Evolutionary conservation across 768 basidiomycete species (phyloP), one percentile per base, ranked within the genome.

Genomic region (Mycena alexandri): DNA sequence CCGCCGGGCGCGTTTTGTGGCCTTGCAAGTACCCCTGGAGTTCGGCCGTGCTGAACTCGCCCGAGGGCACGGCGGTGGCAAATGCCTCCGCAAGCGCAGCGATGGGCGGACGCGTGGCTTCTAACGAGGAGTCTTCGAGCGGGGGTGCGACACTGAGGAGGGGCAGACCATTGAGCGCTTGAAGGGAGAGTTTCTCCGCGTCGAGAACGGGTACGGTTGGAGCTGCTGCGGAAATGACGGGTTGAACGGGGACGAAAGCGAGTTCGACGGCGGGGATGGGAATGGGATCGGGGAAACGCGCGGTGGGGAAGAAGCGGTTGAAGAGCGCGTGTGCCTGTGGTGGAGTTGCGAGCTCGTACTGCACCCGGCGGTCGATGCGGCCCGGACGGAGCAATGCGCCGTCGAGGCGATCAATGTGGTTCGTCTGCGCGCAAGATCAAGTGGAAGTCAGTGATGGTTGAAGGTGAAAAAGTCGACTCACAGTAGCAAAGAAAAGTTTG

Each of bases 11-110:
- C 38, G 61, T 69, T 60, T 76, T 77, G 62, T 67, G 67, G n/a
- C 62, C 48, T 24, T 86, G 75, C 36, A 85, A 72, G 67, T 79
- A 85, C 1, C 82, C 83, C 67, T 85, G 84, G 6, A 86, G 76
- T 48, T 83, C 81, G 6, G 85, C 83, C 3, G 82, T 78, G 50
- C 80, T 79, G 69, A 84, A 80, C 63, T 76, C 75, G 55, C 75
- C 61, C 21, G 78, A 70, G 0, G 84, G 83, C 11, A 85, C 67
- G 25, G 36, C 55, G 9, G 68, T 61, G 0, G 78, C 76, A 65
- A 85, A 85, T 2, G 51, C 17, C 8, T 69, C 66, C 1, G 81
- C 79, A 22, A 79, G 60, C 29, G 8, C n/a, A 3, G 17, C 19
- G 50, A 66, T 54, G 16, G 51, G 22, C 22, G 25, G 29, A 1